These are phyloP conservation scores for Ramularia endophylla DNA, from an alignment of 2,329 filamentous ascomycete genomes.

Conservation along the genomic window DNA sequence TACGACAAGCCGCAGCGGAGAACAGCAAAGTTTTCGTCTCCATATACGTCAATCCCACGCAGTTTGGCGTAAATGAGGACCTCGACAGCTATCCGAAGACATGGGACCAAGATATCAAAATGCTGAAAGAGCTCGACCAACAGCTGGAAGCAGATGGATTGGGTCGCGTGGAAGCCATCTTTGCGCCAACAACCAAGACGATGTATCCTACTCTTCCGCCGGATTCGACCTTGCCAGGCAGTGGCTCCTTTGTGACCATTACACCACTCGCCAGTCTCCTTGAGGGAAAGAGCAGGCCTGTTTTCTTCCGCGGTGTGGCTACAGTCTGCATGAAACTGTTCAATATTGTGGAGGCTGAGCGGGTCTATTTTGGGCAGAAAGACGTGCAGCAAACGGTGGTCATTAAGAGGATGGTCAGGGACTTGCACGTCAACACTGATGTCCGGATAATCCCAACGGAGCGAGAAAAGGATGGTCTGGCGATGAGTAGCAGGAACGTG, in stretches of 20 bases:
- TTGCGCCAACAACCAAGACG: constrained; percentile 71
- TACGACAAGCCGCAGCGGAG: constrained; percentile 75
- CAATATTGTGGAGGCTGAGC: constrained; percentile 71
- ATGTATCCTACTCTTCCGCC: constrained; percentile 86
- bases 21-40: constrained; percentile 85
- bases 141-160: constrained; percentile 53
- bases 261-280: constrained; percentile 76
- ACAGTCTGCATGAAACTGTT: constrained; percentile 95
- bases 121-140: constrained; percentile 61
- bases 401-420: constrained; percentile 76
- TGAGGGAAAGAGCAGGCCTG: constrained; percentile 79
- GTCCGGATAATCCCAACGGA: constrained; percentile 70
- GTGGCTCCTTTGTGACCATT: constrained; percentile 86
- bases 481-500: constrained; percentile 88
- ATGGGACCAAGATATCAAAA: constrained; percentile 69
- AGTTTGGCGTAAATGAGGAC: constrained; percentile 88
- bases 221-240: constrained; percentile 63
- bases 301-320: constrained; percentile 94
- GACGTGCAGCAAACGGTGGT: constrained; percentile 95
- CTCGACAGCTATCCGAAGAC: constrained; percentile 84
- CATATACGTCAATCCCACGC: constrained; percentile 94
- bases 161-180: constrained; percentile 73
- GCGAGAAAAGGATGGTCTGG: constrained; percentile 74
- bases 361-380: constrained; percentile 93
- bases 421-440: constrained; percentile 73